Base-by-base conservation (phyloP, 257 asterid species). In the Leptodermis oblonga region DNA sequence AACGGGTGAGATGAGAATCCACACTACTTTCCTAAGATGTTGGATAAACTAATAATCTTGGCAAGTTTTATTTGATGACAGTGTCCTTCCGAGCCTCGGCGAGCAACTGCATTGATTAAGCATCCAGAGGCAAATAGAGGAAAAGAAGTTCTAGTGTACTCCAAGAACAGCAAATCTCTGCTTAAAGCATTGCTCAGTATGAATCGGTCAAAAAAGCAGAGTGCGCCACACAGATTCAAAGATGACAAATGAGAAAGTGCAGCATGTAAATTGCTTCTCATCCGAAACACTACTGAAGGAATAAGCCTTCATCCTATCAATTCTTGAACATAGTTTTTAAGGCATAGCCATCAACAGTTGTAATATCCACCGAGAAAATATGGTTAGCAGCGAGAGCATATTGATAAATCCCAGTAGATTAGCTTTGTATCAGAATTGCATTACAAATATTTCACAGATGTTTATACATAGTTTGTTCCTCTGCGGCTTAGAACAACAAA, bases 81-180 rank as follows among this genome's bases (percentile, higher is more conserved):
- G 95, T 72, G 74, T 60, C 92, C 95, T 65, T 81, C 85, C 31
- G 93, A 78, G 81, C 88, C 90, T 30, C 81, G 81, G 68, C 71
- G 88, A 71, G 72, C 87, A 45, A 43, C 65, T 72, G 54, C 80
- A 15, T 66, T 69, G 62, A 12, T 55, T 14, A 66, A 65, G 34
- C 79, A 74, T 76, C 79, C 68, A 5, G 91, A 83, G 49, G 76
- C 60, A 62, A 81, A 67, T 56, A 77, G 73, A 45, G 79, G 73
- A 56, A 76, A 62, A 63, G 89, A 89, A 72, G 54, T 78, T 15
- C 85, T 80, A 68, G 59, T 82, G 2, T 77, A 83, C 67, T 63
- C 82, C 5, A 86, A 73, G 72, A 83, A 85, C 80, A 85, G 86
- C 69, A 89, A 82, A 73, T 74, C 79, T 79, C 65, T 86, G 55